phyloP scores from a whole-genome alignment of 1,284 basidiomycete genomes.

The Ceratorhiza oryzae-sativae region DNA sequence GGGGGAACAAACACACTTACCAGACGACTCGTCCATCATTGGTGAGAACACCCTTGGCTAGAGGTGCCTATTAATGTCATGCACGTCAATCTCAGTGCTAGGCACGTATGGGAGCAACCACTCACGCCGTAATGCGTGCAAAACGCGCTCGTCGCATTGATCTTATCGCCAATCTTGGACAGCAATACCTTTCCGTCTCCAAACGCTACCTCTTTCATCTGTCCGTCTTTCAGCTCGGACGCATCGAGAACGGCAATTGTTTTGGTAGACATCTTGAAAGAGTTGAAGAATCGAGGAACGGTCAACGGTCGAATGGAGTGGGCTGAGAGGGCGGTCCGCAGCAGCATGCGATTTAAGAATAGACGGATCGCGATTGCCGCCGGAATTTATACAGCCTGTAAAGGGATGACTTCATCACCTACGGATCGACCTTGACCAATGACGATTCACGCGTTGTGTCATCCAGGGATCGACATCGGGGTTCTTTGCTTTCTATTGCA shows the following conservation, averaged over 20 bases:
- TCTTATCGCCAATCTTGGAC: constrained; percentile 75
- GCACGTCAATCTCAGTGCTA: too few relatives aligned
- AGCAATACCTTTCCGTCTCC: constrained; percentile 79
- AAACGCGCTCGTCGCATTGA: constrained; percentile 82
- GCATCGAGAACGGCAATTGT: constrained; percentile 71
- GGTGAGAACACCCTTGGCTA: constrained; percentile 84
- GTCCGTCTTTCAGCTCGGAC: constrained; percentile 74
- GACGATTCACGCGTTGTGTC: constrained; percentile 9
- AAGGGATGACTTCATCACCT: constrained; percentile 31
- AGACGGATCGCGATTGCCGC: not conserved
- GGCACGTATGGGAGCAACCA: constrained; percentile 47
- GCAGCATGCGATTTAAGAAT: constrained; percentile 26
- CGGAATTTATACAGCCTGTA: not conserved
- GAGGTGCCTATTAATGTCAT: constrained; percentile 47
- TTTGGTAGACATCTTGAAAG: constrained; percentile 56
- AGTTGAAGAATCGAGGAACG: not conserved
- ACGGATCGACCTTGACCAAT: not conserved
- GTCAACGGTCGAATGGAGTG: not conserved
- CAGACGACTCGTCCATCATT: constrained; percentile 61
- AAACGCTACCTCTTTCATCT: constrained; percentile 87
- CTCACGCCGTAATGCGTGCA: constrained; percentile 83
- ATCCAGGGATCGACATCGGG: constrained; percentile 12
- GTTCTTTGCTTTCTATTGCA: not conserved
- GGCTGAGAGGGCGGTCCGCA: not conserved
- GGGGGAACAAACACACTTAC: not conserved